Evolutionary conservation across 1,284 basidiomycete genomes (phyloP).

Genomic region (Ceratobasidium sp.): DNA sequence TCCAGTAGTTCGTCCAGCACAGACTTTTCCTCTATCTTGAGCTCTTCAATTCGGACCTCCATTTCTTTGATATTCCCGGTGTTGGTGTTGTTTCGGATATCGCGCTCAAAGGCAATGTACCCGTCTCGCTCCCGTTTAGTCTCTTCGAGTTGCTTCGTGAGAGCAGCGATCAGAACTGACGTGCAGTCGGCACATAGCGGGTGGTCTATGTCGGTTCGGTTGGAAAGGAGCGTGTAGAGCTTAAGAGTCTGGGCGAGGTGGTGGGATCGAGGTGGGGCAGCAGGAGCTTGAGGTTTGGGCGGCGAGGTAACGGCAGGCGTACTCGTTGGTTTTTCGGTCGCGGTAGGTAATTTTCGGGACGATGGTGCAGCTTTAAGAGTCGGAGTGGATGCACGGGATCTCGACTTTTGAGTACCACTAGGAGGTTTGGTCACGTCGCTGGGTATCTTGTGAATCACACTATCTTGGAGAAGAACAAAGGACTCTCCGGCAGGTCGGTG

Average conservation of each 20-base stretch:
- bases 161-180: constrained; percentile 74
- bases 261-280: constrained; percentile 56
- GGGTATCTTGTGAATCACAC: constrained; percentile 70
- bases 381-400: constrained; percentile 30
- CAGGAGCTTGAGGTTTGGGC: constrained; percentile 54
- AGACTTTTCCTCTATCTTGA: constrained; percentile 75
- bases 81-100: constrained; percentile 69
- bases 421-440: constrained; percentile 50
- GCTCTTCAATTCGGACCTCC: constrained; percentile 59
- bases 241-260: constrained; percentile 74
- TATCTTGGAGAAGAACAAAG: constrained; percentile 88
- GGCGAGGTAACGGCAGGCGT: constrained; percentile 47
- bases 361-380: constrained; percentile 42
- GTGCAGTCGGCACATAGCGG: constrained; percentile 96
- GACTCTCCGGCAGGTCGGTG: constrained; percentile 66
- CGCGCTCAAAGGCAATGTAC: constrained; percentile 90
- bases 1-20: constrained; percentile 75
- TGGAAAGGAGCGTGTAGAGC: constrained; percentile 80
- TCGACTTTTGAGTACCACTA: constrained; percentile 38
- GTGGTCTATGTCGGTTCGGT: constrained; percentile 86
- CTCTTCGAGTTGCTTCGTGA: constrained; percentile 87
- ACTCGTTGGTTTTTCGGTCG: constrained; percentile 43
- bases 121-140: constrained; percentile 91
- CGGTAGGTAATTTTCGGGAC: constrained; percentile 42
- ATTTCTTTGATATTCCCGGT: constrained; percentile 41